Evolutionary conservation across 2,329 filamentous ascomycete species (phyloP).

Genomic region (Talaromyces islandicus): DNA sequence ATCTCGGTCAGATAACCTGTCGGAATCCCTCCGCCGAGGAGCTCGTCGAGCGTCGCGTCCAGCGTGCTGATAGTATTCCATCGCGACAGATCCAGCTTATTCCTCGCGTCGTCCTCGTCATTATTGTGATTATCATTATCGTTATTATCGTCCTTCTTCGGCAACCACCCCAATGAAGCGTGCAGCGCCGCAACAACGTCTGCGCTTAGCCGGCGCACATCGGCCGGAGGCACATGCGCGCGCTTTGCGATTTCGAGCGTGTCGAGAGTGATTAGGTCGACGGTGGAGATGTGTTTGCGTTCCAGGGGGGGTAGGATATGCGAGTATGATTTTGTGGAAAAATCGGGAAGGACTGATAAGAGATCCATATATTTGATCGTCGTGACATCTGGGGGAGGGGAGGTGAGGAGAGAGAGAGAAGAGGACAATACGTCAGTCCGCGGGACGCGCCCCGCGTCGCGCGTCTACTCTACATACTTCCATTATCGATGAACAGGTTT

Average conservation of each 20-base stretch:
- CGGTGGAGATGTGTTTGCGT: conserved; percentile 67
- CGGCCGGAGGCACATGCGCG: conserved; percentile 72
- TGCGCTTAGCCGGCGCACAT: conserved; percentile 67
- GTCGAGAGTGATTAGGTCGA: conserved; percentile 81
- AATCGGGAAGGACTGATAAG: conserved; percentile 71
- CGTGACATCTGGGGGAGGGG: background rate
- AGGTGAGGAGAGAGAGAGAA: background rate
- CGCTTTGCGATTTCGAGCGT: conserved; percentile 77
- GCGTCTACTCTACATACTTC: background rate
- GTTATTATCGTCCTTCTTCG: conserved; percentile 3
- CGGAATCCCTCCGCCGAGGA: conserved; percentile 73
- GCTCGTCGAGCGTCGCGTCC: conserved; percentile 63
- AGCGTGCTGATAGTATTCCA: conserved; percentile 71
- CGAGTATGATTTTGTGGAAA: conserved; percentile 64
- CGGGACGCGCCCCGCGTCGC: background rate
- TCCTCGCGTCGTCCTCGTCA: conserved; percentile 14
- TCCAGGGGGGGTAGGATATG: conserved; percentile 76
- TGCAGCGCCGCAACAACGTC: conserved; percentile 64
- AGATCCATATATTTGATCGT: conserved; percentile 55
- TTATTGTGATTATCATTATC: conserved; percentile 11
- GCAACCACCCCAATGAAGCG: conserved; percentile 48
- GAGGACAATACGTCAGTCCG: background rate
- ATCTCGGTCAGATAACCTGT: conserved; percentile 80
- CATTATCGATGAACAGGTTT: too few species aligned
- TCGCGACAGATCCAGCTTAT: conserved; percentile 25